Evolutionary conservation across 2,329 filamentous ascomycete genomes (phyloP).

Genomic region (Penicillium sp.): DNA sequence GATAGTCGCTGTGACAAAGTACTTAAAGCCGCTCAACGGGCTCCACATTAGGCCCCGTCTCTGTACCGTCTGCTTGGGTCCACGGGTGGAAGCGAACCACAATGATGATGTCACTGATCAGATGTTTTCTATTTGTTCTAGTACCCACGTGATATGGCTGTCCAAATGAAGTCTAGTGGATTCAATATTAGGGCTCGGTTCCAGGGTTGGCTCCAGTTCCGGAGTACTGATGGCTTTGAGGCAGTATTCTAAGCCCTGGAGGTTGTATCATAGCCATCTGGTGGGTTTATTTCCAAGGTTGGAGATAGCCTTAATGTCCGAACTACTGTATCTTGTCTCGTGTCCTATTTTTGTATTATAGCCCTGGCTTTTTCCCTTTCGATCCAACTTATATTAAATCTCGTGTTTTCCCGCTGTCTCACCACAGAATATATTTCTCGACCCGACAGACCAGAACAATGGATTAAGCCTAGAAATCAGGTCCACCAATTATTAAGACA

Average conservation of each 20-base stretch:
- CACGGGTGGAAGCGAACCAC: background rate
- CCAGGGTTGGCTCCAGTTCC: background rate
- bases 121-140: background rate
- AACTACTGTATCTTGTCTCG: background rate
- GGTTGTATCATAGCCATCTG: background rate
- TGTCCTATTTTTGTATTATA: background rate
- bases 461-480: background rate
- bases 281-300: background rate
- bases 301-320: background rate
- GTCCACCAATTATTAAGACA: background rate
- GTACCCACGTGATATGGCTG: background rate
- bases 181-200: background rate
- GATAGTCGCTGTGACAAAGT: background rate
- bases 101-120: background rate
- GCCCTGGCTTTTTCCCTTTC: background rate
- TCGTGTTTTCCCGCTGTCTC: background rate
- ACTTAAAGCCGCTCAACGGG: background rate
- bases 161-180: background rate
- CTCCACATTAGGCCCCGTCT: background rate
- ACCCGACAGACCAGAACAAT: background rate
- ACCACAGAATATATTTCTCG: background rate
- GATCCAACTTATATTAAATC: background rate
- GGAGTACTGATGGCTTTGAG: background rate
- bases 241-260: background rate
- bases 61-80: background rate